Evolutionary conservation across 164 flowering plant species (phyloP).

Genomic region (Chloranthus sessilifolius): DNA sequence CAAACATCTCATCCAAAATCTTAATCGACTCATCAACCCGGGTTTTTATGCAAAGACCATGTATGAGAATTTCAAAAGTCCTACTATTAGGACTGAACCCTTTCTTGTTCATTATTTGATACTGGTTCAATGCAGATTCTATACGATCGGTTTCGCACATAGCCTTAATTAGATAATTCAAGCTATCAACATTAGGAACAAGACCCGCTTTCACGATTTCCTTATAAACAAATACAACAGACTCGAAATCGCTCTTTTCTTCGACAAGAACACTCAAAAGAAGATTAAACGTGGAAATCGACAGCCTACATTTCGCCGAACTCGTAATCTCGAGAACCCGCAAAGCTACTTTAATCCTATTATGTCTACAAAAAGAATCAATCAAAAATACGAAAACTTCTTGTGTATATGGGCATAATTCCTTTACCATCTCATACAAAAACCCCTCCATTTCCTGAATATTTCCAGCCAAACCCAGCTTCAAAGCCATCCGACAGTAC

Average conservation of each 20-base stretch:
- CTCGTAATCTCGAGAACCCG: constrained; percentile 39
- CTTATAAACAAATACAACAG: constrained; percentile 57
- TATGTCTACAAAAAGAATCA: constrained; percentile 29
- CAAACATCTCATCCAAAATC: constrained; percentile 41
- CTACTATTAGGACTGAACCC: constrained; percentile 52
- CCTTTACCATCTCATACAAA: constrained; percentile 46
- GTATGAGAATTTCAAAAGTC: constrained; percentile 49
- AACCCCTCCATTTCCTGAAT: constrained; percentile 44
- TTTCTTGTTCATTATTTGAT: constrained; percentile 54
- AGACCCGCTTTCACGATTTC: constrained; percentile 70
- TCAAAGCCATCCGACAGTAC: constrained; percentile 41
- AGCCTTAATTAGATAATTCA: constrained; percentile 54
- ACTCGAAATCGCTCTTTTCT: constrained; percentile 37
- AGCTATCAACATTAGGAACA: constrained; percentile 45
- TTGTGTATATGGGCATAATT: constrained; percentile 25
- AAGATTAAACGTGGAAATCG: constrained; percentile 32
- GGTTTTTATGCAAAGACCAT: constrained; percentile 30
- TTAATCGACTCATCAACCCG: constrained; percentile 35
- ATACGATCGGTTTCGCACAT: constrained; percentile 33
- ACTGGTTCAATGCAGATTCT: constrained; percentile 56
- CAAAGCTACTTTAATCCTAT: constrained; percentile 41
- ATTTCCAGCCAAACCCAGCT: constrained; percentile 51
- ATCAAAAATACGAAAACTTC: constrained; percentile 32
- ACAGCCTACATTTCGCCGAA: constrained; percentile 35
- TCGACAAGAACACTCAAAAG: constrained; percentile 42